Evolutionary conservation across 148 eudicot genomes (phyloP).

Genomic region (Fagopyrum tataricum): DNA sequence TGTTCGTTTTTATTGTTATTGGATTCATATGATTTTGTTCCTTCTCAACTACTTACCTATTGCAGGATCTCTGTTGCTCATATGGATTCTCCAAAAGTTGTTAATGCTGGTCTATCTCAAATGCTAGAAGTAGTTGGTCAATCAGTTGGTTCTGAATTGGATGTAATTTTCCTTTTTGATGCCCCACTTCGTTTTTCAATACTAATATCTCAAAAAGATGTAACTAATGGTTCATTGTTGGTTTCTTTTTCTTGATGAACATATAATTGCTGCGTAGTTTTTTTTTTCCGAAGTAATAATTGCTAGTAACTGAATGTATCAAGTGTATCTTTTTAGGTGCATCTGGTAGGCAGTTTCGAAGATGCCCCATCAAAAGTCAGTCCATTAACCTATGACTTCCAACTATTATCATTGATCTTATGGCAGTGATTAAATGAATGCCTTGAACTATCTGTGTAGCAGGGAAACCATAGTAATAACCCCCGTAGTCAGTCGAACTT

Average conservation of each 20-base stretch:
- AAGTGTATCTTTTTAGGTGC: slow-evolving; percentile 53
- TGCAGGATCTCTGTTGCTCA: slow-evolving; percentile 77
- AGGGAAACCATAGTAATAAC: slow-evolving; percentile 17
- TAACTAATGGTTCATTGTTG: background rate
- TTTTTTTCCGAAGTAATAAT: background rate
- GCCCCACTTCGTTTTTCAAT: background rate
- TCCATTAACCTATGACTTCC: slow-evolving; percentile 23
- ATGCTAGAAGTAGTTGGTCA: slow-evolving; percentile 60
- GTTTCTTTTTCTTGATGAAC: background rate
- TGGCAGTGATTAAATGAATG: slow-evolving; percentile 15
- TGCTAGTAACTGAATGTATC: background rate
- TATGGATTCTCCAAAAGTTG: slow-evolving; percentile 74
- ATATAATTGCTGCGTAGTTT: no score
- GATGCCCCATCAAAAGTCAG: slow-evolving; percentile 55
- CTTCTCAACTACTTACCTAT: slow-evolving; percentile 8
- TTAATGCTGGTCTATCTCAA: slow-evolving; percentile 71
- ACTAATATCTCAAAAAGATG: background rate
- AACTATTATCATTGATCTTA: slow-evolving; percentile 1
- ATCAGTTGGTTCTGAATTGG: slow-evolving; percentile 42
- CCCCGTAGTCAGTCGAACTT: slow-evolving; percentile 20
- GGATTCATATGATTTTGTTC: slow-evolving; percentile 2
- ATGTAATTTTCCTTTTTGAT: slow-evolving; percentile 37
- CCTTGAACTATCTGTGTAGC: slow-evolving; percentile 29
- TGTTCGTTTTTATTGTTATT: background rate
- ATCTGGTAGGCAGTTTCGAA: slow-evolving; percentile 79